Evolutionary conservation across 129 eudicot species (phyloP).

Genomic region (Ambrosia artemisiifolia): DNA sequence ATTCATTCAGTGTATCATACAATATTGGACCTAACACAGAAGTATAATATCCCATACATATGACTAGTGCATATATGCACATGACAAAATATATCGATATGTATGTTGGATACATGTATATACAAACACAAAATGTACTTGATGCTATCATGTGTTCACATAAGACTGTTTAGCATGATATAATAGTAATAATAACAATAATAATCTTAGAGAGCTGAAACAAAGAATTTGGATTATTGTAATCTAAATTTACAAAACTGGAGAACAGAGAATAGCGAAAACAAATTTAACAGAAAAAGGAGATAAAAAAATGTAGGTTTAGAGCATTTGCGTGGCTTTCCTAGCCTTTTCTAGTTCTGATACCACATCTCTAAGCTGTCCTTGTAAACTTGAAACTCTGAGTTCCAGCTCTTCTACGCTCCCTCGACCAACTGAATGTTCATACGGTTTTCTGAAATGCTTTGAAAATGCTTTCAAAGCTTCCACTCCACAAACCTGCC

Average conservation of each 20-base stretch:
- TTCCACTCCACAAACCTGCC: conserved; percentile 82
- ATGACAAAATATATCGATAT: too few relatives aligned
- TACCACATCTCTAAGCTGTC: conserved; percentile 70
- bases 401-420: conserved; percentile 71
- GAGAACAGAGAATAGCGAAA: neutral
- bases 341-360: conserved; percentile 68
- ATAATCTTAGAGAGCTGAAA: neutral
- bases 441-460: conserved; percentile 53
- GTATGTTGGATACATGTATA: neutral
- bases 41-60: too few relatives aligned
- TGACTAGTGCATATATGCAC: too few relatives aligned
- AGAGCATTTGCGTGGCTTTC: conserved; percentile 52
- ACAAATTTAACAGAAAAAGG: neutral
- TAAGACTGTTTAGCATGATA: neutral
- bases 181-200: neutral
- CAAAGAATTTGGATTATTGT: neutral
- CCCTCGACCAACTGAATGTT: conserved; percentile 42
- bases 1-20: too few relatives aligned
- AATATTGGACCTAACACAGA: too few relatives aligned
- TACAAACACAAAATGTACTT: neutral
- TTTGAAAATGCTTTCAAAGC: conserved; percentile 68
- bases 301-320: conserved; percentile 23
- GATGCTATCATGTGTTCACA: neutral
- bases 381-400: conserved; percentile 58
- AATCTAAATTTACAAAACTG: conserved; percentile 1